These are phyloP conservation scores for Populus nigra DNA, from an alignment of 345 rosid species.

Conservation along the genomic window DNA sequence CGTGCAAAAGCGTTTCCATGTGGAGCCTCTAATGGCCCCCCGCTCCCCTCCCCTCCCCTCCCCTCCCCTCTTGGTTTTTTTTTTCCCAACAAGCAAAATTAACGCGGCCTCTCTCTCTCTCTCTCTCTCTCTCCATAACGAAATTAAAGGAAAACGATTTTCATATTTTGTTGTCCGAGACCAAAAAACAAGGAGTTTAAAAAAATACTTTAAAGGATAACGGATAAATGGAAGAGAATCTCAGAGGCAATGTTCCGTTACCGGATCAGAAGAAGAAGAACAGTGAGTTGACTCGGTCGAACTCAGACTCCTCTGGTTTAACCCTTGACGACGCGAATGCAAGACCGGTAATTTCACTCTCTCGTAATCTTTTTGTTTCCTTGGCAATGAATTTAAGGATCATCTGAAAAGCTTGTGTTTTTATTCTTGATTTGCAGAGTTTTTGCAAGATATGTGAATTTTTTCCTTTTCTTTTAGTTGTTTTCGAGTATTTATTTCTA, in stretches of 20 bases:
- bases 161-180: constrained; percentile 8
- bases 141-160: not conserved
- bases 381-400: not conserved
- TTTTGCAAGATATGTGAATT: not conserved
- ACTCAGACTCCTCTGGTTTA: constrained; percentile 42
- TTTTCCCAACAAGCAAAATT: not conserved
- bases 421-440: not conserved
- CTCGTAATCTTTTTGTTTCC: not conserved
- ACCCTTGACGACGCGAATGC: constrained; percentile 29
- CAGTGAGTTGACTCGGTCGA: constrained; percentile 32
- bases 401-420: not conserved
- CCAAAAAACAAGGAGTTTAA: not conserved
- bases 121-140: not conserved
- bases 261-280: constrained; percentile 31
- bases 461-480: not conserved
- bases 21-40: constrained; percentile 41
- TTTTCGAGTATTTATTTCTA: not conserved
- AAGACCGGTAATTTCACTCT: constrained; percentile 26
- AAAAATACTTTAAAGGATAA: not conserved
- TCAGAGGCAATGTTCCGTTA: constrained; percentile 19
- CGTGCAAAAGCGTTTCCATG: constrained; percentile 68
- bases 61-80: not conserved
- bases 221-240: constrained; percentile 13
- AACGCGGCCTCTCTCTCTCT: too few relatives aligned
- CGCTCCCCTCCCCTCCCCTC: not conserved